Evolutionary conservation across 2,329 filamentous ascomycete genomes (phyloP).

Genomic region (Shiraia sp.): DNA sequence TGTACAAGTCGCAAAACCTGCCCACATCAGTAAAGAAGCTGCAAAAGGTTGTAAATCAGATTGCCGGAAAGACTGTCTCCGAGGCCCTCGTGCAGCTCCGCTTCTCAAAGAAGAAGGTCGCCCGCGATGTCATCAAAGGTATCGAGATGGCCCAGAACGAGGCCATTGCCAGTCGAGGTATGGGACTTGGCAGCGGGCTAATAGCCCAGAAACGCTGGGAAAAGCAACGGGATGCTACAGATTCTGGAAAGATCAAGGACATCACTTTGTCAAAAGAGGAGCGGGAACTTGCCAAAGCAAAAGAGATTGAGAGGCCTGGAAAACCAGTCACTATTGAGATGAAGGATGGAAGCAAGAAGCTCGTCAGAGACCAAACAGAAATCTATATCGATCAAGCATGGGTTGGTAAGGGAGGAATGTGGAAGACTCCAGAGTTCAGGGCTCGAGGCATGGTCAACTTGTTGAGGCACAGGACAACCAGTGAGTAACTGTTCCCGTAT

Average conservation of each 20-base stretch:
- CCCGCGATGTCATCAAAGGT: conserved; percentile 76
- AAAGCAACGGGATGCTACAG: conserved; percentile 17
- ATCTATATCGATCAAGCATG: conserved; percentile 93
- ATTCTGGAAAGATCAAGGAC: conserved; percentile 13
- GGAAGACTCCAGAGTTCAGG: conserved; percentile 66
- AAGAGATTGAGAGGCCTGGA: conserved; percentile 14
- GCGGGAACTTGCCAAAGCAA: conserved; percentile 5
- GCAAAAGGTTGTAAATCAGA: conserved; percentile 80
- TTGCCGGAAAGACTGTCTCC: conserved; percentile 89
- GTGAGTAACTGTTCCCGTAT: conserved; percentile 55
- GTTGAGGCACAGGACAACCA: conserved; percentile 72
- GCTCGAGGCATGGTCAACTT: conserved; percentile 73
- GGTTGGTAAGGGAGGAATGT: conserved; percentile 71
- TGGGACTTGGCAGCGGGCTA: conserved; percentile 66
- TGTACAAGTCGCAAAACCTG: conserved; percentile 70
- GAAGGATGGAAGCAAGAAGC: conserved; percentile 74
- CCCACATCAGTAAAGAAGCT: conserved; percentile 93
- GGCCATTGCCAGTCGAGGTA: conserved; percentile 78
- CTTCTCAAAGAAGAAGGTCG: conserved; percentile 92
- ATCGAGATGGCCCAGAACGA: conserved; percentile 80
- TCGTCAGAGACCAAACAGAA: conserved; percentile 72
- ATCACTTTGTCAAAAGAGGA: conserved; percentile 16
- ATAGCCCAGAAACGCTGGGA: conserved; percentile 24
- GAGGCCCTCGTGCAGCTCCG: conserved; percentile 94
- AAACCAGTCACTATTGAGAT: conserved; percentile 65